Base-by-base conservation (phyloP, 1,284 basidiomycete species). In the Ustilago loliicola region DNA sequence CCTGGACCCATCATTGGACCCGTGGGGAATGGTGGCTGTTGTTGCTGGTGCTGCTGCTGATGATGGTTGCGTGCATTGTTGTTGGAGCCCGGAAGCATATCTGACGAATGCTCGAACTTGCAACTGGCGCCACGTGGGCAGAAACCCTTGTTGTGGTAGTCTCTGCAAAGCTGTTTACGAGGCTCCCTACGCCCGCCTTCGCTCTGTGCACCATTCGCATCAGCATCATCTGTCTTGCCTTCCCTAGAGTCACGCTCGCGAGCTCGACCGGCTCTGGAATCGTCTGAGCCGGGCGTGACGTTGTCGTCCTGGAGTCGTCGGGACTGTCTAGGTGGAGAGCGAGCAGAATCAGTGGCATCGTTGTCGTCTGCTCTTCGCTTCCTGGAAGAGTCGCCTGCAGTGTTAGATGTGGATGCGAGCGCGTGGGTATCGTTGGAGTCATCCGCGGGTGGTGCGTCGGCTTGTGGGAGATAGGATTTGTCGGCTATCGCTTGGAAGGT, bases 41-140 rank as follows among this genome's bases (percentile, higher is more conserved):
- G 66, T 45, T 59, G 54, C 27, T 61, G 66, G 17, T 61, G 63
- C 13, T 56, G 53, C 34, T 65, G 66, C 51, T 42, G 57, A 17
- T 56, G 61, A 48, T 55, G 66, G 25, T 60, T 61, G 60, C 64
- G 68, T 42, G 61, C 52, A 10, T 57, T 67, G 42, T 66, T 27
- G 32, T 57, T 68, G n/a, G n/a, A n/a, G 32, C 60, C 72, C 2
- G 69, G 63, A 23, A 77, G 78, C 36, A 55, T 54, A 60, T 80
- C 78, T 25, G 70, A 54, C 30, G 81, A 83, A 82, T 98, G 96
- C 79, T 93, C 94, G 86, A 91, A 98, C 85, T 94, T 94, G 89
- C 96, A 98, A 71, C 90, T 90, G n/a, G 90, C 91, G 42, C 96
- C 96, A 30, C 95, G 91, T 58, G 93, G 91, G 83, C 96, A 98